phyloP scores from a whole-genome alignment of 345 rosid genomes.

The Gossypium anomalum region DNA sequence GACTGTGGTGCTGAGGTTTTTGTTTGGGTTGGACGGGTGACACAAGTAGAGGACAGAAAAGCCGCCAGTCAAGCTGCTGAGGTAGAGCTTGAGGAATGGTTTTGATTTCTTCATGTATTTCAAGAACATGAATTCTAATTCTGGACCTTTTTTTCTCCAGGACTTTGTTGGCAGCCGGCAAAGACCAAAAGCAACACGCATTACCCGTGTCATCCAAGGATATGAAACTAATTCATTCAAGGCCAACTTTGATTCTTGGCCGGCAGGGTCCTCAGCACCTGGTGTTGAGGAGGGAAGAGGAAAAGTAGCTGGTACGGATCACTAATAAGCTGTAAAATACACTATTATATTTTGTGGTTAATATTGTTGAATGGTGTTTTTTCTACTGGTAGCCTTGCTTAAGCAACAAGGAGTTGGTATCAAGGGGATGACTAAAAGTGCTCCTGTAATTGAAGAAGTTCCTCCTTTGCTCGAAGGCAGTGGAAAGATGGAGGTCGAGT shows the following conservation, averaged over 20 bases:
- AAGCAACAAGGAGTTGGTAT: constrained; percentile 95
- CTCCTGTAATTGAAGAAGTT: constrained; percentile 80
- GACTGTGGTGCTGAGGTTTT: constrained; percentile 86
- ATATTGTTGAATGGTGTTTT: constrained; percentile 22
- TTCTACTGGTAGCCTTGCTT: constrained; percentile 58
- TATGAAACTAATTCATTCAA: constrained; percentile 89
- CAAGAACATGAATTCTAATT: constrained; percentile 21
- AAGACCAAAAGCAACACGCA: constrained; percentile 80
- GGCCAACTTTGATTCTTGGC: constrained; percentile 94
- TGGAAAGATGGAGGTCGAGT: constrained; percentile 91
- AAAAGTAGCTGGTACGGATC: constrained; percentile 85
- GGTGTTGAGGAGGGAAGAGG: constrained; percentile 97
- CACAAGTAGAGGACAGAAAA: constrained; percentile 97
- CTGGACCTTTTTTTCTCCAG: constrained; percentile 40
- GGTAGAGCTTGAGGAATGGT: constrained; percentile 41
- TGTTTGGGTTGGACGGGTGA: constrained; percentile 98
- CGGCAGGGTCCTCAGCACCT: constrained; percentile 72
- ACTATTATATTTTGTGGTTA: constrained; percentile 6
- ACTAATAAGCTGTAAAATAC: constrained; percentile 16
- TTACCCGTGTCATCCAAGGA: constrained; percentile 86
- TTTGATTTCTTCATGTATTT: constrained; percentile 9
- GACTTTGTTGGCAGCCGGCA: constrained; percentile 66
- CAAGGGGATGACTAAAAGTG: constrained; percentile 69
- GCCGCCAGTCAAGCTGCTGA: constrained; percentile 77
- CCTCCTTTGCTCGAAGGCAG: constrained; percentile 94